Percentiles rank a stretch among this genome's conserved stretches.
phyloP scores from a whole-genome alignment of 768 basidiomycete species.

The Galerina marginata region DNA sequence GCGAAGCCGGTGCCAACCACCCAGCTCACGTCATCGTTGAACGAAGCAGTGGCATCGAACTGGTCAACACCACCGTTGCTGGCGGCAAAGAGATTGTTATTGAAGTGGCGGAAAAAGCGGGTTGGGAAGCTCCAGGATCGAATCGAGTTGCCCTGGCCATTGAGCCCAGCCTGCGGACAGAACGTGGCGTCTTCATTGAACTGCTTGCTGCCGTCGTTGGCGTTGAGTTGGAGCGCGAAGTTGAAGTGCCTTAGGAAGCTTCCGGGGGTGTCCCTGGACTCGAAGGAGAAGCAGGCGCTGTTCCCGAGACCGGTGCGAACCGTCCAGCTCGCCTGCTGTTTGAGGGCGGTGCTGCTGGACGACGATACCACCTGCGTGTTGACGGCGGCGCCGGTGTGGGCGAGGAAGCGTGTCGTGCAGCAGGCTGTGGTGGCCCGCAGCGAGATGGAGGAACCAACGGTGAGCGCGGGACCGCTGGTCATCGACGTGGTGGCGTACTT shows the following conservation, averaged over 20 bases:
- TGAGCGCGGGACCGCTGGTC: conserved; percentile 12
- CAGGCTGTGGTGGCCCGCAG: conserved; percentile 14
- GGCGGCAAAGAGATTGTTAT: background rate
- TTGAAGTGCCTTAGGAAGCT: conserved; percentile 7
- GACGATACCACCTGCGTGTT: conserved; percentile 4
- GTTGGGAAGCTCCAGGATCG: conserved; percentile 4
- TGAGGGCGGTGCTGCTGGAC: background rate
- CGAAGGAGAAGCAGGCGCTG: conserved; percentile 11
- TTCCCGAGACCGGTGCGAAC: conserved; percentile 2
- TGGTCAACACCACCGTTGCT: background rate
- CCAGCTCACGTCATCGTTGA: conserved; percentile 3
- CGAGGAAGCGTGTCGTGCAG: conserved; percentile 6
- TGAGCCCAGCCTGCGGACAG: background rate
- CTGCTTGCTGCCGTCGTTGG: conserved; percentile 2
- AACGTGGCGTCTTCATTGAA: conserved; percentile 4
- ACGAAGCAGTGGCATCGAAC: background rate
- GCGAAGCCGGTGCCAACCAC: background rate
- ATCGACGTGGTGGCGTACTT: conserved; percentile 13
- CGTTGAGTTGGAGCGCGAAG: background rate
- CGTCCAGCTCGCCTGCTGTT: conserved; percentile 3
- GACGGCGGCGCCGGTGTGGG: conserved; percentile 4
- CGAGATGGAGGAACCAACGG: conserved; percentile 12
- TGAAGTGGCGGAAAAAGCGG: conserved; percentile 3
- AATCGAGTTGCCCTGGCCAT: conserved; percentile 4
- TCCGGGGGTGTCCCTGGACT: conserved; percentile 5